Evolutionary conservation across 1,139 yeast genomes (phyloP), one percentile per base, ranked within the genome.

Genomic region (Blastobotrys buckinghamii): DNA sequence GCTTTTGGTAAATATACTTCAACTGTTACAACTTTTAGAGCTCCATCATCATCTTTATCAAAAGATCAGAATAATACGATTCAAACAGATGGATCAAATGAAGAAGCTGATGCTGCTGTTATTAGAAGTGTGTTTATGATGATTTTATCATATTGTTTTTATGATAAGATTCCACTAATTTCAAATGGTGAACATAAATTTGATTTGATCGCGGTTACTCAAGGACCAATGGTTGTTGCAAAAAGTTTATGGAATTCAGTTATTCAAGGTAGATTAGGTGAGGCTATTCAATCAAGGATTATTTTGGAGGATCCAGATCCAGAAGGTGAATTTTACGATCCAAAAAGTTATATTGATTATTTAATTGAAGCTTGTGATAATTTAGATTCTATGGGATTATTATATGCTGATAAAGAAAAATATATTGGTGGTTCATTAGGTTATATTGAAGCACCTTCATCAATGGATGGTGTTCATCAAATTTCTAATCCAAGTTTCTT

Each of bases 61-160:
- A n/a, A n/a, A n/a, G n/a, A n/a, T n/a, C 15, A 9, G 38, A 34
- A 8, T 34, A n/a, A n/a, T n/a, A n/a, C n/a, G n/a, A n/a, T n/a
- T n/a, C n/a, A n/a, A n/a, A n/a, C n/a, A n/a, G 33, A 44, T 27
- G 32, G 52, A 3, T 40, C 39, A 8, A 24, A 22, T 1, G 41
- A 24, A 20, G 19, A 34, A n/a, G 40, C 50, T 6, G 61, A 57
- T 44, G 52, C 53, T 3, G 45, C 50, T 37, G 54, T 57, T 29
- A 48, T 54, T 5, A 45, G 53, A 17, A 48, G 55, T n/a, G 49
- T 55, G 30, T 55, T 58, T 36, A 47, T 57, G 22, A 55, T 56
- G 59, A 52, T 54, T 49, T 42, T 56, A 44, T 55, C 58, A 2
- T 56, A 55, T 47, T 51, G 56, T 1, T 55, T 58, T 43, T 55